phyloP scores from a whole-genome alignment of 352 stramenopile species.

The Globisporangium sylvaticum region DNA sequence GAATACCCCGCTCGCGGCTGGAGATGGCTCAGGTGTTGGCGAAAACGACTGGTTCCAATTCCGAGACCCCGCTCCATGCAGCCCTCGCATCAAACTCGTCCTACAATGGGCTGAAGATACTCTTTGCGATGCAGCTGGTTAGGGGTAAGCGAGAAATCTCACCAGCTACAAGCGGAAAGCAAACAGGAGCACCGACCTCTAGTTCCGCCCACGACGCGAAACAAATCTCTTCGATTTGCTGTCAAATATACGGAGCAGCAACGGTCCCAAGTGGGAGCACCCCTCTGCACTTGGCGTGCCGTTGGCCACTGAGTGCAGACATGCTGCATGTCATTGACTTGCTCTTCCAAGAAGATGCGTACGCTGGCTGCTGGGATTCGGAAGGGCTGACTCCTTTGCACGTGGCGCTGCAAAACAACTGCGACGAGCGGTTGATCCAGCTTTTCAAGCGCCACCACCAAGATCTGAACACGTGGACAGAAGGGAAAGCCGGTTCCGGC shows the following conservation, averaged over 20 bases:
- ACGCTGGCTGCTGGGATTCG: conserved; percentile 50
- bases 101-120: conserved; percentile 39
- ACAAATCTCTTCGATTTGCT: conserved; percentile 16
- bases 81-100: conserved; percentile 33
- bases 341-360: conserved; percentile 39
- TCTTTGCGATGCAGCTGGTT: conserved; percentile 27
- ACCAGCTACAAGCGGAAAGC: neutral
- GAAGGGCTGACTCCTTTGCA: conserved; percentile 49
- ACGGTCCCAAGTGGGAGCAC: conserved; percentile 28
- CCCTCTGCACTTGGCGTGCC: conserved; percentile 50
- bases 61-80: conserved; percentile 42
- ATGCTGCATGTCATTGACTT: conserved; percentile 41
- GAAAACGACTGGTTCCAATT: conserved; percentile 17
- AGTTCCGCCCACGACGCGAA: neutral
- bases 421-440: conserved; percentile 38
- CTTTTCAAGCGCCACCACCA: conserved; percentile 41
- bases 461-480: conserved; percentile 63
- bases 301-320: conserved; percentile 24
- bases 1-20: conserved; percentile 10
- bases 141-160: conserved; percentile 6
- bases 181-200: neutral
- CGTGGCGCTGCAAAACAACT: conserved; percentile 38
- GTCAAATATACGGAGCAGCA: conserved; percentile 23
- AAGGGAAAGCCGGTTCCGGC: conserved; percentile 23
- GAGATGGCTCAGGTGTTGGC: conserved; percentile 21